These are phyloP conservation scores for Auricularia auricula-judae DNA, from an alignment of 768 basidiomycete species.

Conservation along the genomic window DNA sequence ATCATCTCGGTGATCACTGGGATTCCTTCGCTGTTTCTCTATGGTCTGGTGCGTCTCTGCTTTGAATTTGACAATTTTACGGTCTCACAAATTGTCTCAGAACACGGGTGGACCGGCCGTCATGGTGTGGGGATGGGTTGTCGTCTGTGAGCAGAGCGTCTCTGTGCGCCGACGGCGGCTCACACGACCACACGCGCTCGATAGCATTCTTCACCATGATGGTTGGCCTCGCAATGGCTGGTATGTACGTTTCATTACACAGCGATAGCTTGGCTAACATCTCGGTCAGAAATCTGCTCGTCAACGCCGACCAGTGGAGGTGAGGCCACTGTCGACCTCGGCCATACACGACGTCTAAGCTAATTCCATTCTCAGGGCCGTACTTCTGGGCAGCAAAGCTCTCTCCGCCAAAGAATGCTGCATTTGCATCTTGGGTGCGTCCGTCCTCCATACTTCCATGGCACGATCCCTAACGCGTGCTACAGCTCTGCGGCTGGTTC, in stretches of 20 bases:
- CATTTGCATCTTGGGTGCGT: constrained; percentile 60
- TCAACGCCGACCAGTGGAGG: neutral
- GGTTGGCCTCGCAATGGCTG: constrained; percentile 69
- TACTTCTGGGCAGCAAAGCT: constrained; percentile 80
- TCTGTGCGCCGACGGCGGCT: neutral
- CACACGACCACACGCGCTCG: neutral
- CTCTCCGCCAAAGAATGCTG: constrained; percentile 41
- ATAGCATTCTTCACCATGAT: constrained; percentile 56
- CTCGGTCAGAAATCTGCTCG: neutral
- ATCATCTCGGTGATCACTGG: constrained; percentile 67
- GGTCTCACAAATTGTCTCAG: constrained; percentile 20
- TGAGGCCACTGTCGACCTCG: neutral
- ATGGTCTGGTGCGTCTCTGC: constrained; percentile 43
- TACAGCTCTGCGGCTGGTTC: constrained; percentile 21
- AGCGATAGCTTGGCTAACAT: neutral
- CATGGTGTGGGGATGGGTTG: constrained; percentile 68
- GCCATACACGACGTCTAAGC: neutral
- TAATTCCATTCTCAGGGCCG: constrained; percentile 35
- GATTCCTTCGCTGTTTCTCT: constrained; percentile 55
- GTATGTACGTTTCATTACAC: constrained; percentile 20
- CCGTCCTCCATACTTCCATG: neutral
- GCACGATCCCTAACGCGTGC: neutral
- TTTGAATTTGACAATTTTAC: neutral
- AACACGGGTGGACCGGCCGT: constrained; percentile 67
- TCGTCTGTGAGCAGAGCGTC: constrained; percentile 37